Evolutionary conservation across 2,329 filamentous ascomycete genomes (phyloP).

Genomic region (Golovinomyces cichoracearum): DNA sequence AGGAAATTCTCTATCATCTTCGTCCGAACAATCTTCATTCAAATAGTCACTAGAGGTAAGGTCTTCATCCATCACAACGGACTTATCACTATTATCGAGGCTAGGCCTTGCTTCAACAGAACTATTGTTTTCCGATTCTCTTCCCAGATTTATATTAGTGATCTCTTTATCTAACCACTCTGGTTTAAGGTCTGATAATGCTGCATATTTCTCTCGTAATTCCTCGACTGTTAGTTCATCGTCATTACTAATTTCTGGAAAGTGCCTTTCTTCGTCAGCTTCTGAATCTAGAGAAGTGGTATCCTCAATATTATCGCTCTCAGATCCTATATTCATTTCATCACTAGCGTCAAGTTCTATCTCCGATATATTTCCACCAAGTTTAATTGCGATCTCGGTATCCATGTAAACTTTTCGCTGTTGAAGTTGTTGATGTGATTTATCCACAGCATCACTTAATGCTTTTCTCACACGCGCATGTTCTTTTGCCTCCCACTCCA

Average conservation of each 20-base stretch:
- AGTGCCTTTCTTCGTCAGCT: slow-evolving; percentile 22
- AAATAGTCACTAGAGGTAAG: slow-evolving; percentile 29
- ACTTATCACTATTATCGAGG: slow-evolving; percentile 32
- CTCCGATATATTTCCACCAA: slow-evolving; percentile 15
- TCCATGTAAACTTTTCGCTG: slow-evolving; percentile 28
- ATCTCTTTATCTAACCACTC: slow-evolving; percentile 14
- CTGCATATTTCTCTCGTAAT: slow-evolving; percentile 40
- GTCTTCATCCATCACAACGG: slow-evolving; percentile 42
- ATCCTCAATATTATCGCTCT: slow-evolving; percentile 21
- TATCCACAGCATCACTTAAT: slow-evolving; percentile 45
- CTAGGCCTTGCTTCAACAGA: slow-evolving; percentile 6
- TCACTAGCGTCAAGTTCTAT: slow-evolving; percentile 12
- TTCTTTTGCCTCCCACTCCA: slow-evolving; percentile 39
- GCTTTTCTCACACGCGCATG: slow-evolving; percentile 39
- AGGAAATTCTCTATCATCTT: slow-evolving; percentile 9
- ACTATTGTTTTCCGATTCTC: slow-evolving; percentile 8
- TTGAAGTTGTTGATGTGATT: slow-evolving; percentile 42
- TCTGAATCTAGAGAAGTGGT: slow-evolving; percentile 40
- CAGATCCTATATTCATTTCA: slow-evolving; percentile 16
- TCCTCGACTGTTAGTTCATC: slow-evolving; percentile 44
- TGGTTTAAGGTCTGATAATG: slow-evolving; percentile 23
- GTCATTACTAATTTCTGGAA: slow-evolving; percentile 26
- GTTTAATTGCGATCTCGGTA: slow-evolving; percentile 23
- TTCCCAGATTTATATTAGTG: slow-evolving; percentile 5
- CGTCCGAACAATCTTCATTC: slow-evolving; percentile 21